These are phyloP conservation scores for Peniophora sp. DNA, from an alignment of 1,284 basidiomycete species.

Conservation along the genomic window DNA sequence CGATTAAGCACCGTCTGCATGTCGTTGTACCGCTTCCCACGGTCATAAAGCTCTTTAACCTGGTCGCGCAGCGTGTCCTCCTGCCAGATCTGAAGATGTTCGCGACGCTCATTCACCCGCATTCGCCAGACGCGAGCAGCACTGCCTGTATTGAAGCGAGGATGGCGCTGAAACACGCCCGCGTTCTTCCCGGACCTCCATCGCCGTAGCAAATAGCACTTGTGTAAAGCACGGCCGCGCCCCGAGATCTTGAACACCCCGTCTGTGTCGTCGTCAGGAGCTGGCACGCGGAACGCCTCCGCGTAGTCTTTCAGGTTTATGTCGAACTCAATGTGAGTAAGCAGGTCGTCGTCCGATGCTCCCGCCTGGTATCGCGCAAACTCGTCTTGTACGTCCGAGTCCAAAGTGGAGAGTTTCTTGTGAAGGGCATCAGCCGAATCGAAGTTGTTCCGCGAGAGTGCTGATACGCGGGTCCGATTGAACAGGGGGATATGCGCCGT, in stretches of 20 bases:
- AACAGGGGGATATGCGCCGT: conserved; percentile 36
- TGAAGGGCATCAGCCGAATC: not conserved
- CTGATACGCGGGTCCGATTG: conserved; percentile 18
- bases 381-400: not conserved
- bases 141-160: conserved; percentile 15
- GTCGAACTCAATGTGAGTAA: conserved; percentile 13
- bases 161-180: conserved; percentile 27
- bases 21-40: conserved; percentile 34
- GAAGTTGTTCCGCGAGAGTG: not conserved
- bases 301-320: conserved; percentile 29
- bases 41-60: conserved; percentile 26
- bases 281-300: conserved; percentile 41
- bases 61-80: conserved; percentile 28
- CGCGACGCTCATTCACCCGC: conserved; percentile 23
- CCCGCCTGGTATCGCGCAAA: not conserved
- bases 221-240: conserved; percentile 25
- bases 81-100: conserved; percentile 31
- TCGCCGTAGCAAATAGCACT: conserved; percentile 34
- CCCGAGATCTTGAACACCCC: conserved; percentile 35
- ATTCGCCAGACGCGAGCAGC: conserved; percentile 37
- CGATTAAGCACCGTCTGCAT: conserved; percentile 27
- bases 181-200: conserved; percentile 38
- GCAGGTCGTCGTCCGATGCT: not conserved
- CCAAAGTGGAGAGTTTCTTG: not conserved
- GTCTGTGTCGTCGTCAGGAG: conserved; percentile 15